A percentile compares a stretch with the other conserved stretches of the same genome.
Evolutionary conservation across 139 green algal genomes (phyloP).

Genomic region (Chlamydomonas sp.): DNA sequence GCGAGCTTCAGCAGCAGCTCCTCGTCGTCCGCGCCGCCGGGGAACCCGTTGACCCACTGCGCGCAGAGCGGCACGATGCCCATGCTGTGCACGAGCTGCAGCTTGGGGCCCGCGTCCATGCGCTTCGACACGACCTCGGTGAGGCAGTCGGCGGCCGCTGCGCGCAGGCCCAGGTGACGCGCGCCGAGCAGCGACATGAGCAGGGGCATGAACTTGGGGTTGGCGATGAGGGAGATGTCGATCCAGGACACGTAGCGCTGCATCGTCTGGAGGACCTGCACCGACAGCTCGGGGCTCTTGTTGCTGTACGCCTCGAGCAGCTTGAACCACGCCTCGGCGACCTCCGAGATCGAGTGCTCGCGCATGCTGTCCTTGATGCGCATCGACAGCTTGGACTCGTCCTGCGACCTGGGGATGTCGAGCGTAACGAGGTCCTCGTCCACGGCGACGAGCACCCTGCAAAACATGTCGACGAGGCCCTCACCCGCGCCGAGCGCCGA

Average conservation of each 20-base stretch:
- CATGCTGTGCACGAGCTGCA: slow-evolving; percentile 65
- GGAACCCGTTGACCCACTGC: slow-evolving; percentile 43
- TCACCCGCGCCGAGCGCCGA: slow-evolving; percentile 39
- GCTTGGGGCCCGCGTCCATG: slow-evolving; percentile 78
- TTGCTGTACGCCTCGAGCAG: slow-evolving; percentile 50
- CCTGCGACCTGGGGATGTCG: slow-evolving; percentile 72
- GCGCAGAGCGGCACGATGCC: slow-evolving; percentile 47
- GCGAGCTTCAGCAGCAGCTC: slow-evolving; percentile 60
- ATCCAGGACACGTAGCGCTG: slow-evolving; percentile 87
- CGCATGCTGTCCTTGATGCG: slow-evolving; percentile 94
- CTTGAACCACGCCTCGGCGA: slow-evolving; percentile 65
- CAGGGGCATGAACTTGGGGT: slow-evolving; percentile 72
- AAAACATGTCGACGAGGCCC: slow-evolving; percentile 82
- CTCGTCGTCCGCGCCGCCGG: slow-evolving; percentile 35
- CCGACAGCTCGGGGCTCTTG: slow-evolving; percentile 43
- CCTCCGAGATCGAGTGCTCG: slow-evolving; percentile 65
- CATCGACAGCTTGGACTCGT: slow-evolving; percentile 68
- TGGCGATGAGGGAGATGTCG: slow-evolving; percentile 85
- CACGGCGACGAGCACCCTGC: slow-evolving; percentile 71
- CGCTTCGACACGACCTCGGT: slow-evolving; percentile 75
- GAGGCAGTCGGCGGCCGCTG: slow-evolving; percentile 63
- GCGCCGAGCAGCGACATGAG: slow-evolving; percentile 52
- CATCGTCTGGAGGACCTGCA: slow-evolving; percentile 55
- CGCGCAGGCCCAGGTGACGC: slow-evolving; percentile 23
- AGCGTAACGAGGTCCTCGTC: slow-evolving; percentile 89